Conservation (phyloP, 1,284 basidiomycete genomes). For the Hemileia vastatrix region DNA sequence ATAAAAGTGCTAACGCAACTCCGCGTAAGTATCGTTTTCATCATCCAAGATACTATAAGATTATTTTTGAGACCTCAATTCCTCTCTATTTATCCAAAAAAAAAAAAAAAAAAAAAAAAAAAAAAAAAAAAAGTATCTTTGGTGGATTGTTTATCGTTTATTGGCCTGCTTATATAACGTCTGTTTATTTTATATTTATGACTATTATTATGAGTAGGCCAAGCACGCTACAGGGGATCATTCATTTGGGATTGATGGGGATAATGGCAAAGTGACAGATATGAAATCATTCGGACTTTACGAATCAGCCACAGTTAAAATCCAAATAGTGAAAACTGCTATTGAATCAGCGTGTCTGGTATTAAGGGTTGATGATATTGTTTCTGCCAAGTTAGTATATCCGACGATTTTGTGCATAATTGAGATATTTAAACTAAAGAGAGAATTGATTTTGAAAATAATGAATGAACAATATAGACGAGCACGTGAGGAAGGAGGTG, state of each 20-base stretch:
- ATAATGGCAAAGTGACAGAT: constrained; percentile 86
- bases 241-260: constrained; percentile 87
- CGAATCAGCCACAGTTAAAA: constrained; percentile 92
- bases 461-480: no score
- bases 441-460: neutral
- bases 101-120: neutral
- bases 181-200: neutral
- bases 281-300: constrained; percentile 91
- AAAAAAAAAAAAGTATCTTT: neutral
- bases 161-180: constrained; percentile 7
- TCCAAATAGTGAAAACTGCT: constrained; percentile 94
- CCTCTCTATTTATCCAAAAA: neutral
- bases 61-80: neutral
- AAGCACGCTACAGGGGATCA: constrained; percentile 86
- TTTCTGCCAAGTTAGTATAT: constrained; percentile 57
- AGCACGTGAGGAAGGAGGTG: constrained; percentile 26
- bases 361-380: constrained; percentile 88
- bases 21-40: constrained; percentile 52
- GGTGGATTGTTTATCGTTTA: neutral
- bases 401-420: neutral
- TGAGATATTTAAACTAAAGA: neutral
- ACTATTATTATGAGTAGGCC: constrained; percentile 52
- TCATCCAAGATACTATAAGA: neutral
- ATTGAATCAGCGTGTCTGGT: constrained; percentile 89
- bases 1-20: constrained; percentile 87